Percentiles rank a stretch among this genome's conserved stretches.
phyloP scores from a whole-genome alignment of 2,329 filamentous ascomycete species.

The Nannizzia gypsea region DNA sequence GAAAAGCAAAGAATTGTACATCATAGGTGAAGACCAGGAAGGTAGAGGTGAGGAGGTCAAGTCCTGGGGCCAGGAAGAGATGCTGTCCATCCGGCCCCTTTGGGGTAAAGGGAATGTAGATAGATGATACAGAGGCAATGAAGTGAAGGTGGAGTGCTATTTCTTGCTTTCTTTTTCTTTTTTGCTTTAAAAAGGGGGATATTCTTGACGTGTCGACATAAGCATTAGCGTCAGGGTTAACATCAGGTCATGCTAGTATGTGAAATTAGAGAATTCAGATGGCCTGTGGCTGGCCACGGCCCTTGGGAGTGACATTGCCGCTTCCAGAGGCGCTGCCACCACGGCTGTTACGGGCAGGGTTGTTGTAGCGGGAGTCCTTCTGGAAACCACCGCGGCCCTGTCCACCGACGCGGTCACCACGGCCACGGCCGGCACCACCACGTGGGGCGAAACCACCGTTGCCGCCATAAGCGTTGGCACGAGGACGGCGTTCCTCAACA shows the following conservation, averaged over 20 bases:
- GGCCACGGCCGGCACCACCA: constrained; percentile 53
- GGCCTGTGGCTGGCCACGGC: constrained; percentile 20
- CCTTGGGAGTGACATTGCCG: constrained; percentile 40
- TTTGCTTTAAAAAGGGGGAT: no score
- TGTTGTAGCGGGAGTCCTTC: constrained; percentile 54
- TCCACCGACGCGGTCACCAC: constrained; percentile 54
- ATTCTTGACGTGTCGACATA: neutral
- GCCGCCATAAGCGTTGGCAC: constrained; percentile 57
- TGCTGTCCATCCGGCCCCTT: neutral
- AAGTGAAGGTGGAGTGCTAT: neutral
- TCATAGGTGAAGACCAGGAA: neutral
- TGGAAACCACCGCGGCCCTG: constrained; percentile 58
- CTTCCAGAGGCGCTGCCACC: constrained; percentile 51
- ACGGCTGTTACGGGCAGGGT: constrained; percentile 38
- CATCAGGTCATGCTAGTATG: neutral
- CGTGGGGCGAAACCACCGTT: constrained; percentile 51
- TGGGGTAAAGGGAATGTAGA: neutral
- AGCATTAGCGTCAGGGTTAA: neutral
- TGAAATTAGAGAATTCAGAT: neutral
- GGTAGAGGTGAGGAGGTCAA: no score
- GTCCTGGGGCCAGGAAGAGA: neutral
- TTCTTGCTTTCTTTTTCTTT: neutral
- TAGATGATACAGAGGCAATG: neutral
- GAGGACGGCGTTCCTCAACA: constrained; percentile 80
- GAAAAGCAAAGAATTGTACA: constrained; percentile 5